Percentiles rank a stretch among this genome's conserved stretches.
Conservation (phyloP, 345 rosid genomes). For the Triadica sebifera region DNA sequence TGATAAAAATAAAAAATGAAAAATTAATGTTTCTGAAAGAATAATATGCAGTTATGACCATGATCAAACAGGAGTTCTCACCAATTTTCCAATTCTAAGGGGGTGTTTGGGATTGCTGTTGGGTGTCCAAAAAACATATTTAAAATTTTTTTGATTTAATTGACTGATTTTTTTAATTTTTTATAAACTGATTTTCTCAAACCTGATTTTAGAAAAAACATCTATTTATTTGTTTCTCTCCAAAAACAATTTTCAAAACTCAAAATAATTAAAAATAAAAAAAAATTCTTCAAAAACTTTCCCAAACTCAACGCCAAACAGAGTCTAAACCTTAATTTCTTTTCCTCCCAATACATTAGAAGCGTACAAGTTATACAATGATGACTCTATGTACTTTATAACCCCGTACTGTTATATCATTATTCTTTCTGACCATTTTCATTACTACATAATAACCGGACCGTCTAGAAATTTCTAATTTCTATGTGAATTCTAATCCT, state of each 20-base stretch:
- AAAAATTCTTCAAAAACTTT: too few relatives aligned
- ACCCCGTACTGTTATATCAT: not conserved
- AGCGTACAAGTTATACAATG: not conserved
- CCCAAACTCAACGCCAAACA: too few relatives aligned
- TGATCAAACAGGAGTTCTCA: not conserved
- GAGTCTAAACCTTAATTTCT: not conserved
- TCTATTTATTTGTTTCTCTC: too few relatives aligned
- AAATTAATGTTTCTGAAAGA: not conserved
- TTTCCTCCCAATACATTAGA: not conserved
- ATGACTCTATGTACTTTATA: not conserved
- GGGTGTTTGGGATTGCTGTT: too few relatives aligned
- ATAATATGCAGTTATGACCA: not conserved
- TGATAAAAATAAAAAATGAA: not conserved
- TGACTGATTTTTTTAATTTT: too few relatives aligned
- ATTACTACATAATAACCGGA: not conserved
- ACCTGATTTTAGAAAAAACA: too few relatives aligned
- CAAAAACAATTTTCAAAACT: too few relatives aligned
- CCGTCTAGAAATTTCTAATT: not conserved
- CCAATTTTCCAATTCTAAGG: not conserved
- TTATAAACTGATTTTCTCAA: too few relatives aligned
- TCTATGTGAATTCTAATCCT: not conserved
- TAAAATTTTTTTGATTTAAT: too few relatives aligned
- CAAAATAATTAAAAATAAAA: too few relatives aligned
- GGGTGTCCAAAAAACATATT: too few relatives aligned
- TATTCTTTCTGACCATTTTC: not conserved